Percentiles rank a stretch among this genome's conserved stretches.
Conservation (phyloP, 768 basidiomycete genomes). For the Galerina marginata region DNA sequence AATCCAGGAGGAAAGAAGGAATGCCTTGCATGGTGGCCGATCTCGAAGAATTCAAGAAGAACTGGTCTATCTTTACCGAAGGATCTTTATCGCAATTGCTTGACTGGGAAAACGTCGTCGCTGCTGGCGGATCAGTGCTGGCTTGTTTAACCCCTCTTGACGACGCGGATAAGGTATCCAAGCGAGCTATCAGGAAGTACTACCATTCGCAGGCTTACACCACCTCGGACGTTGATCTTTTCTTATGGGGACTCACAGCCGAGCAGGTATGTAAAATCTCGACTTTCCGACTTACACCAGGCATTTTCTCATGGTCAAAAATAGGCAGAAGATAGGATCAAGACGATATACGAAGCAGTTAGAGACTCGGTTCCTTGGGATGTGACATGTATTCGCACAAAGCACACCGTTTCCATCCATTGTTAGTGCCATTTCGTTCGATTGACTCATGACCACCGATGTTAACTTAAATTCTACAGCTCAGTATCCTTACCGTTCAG, state of each 20-base stretch:
- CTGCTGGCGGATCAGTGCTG: background rate
- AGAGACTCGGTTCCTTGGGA: slow-evolving; percentile 71
- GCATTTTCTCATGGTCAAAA: background rate
- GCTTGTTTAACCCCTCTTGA: slow-evolving; percentile 21
- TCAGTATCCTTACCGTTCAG: slow-evolving; percentile 69
- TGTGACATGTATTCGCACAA: slow-evolving; percentile 67
- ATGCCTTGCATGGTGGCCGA: slow-evolving; percentile 50
- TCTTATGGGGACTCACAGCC: slow-evolving; percentile 61
- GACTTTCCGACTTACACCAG: background rate
- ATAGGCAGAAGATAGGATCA: slow-evolving; percentile 62
- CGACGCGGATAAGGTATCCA: slow-evolving; percentile 51
- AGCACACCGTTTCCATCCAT: slow-evolving; percentile 68
- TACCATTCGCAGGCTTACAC: slow-evolving; percentile 61
- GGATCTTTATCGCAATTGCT: background rate
- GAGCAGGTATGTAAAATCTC: slow-evolving; percentile 45
- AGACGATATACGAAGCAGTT: slow-evolving; percentile 63
- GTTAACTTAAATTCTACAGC: slow-evolving; percentile 34
- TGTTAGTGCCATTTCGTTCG: slow-evolving; percentile 38
- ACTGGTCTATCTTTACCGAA: slow-evolving; percentile 1
- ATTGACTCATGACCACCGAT: background rate
- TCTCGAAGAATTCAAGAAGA: slow-evolving; percentile 38
- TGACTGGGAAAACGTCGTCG: slow-evolving; percentile 3
- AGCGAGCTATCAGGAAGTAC: slow-evolving; percentile 60
- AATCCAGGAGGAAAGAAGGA: slow-evolving; percentile 53
- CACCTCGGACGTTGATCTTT: slow-evolving; percentile 67